Conservation (phyloP, 768 basidiomycete genomes). For the Serendipita sp. region DNA sequence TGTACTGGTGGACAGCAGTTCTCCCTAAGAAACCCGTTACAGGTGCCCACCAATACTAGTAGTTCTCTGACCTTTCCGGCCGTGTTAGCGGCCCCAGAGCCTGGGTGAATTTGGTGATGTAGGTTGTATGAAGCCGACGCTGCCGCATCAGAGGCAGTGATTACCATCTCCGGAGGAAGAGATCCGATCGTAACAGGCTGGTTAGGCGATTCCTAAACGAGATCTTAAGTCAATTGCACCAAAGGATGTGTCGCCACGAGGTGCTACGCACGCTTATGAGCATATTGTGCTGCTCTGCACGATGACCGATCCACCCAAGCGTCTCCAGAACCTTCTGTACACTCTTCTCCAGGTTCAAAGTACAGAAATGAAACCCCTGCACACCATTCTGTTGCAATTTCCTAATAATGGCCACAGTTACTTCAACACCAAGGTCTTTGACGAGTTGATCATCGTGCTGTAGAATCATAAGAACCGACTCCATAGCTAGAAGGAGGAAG, state of each 20-base stretch:
- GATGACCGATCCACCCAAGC: slow-evolving; percentile 49
- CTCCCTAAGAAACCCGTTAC: slow-evolving; percentile 44
- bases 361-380: slow-evolving; percentile 82
- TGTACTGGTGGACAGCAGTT: slow-evolving; percentile 56
- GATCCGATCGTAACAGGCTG: slow-evolving; percentile 6
- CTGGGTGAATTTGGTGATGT: not conserved
- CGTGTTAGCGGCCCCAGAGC: not conserved
- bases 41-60: slow-evolving; percentile 16
- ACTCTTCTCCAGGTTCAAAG: slow-evolving; percentile 93
- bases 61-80: slow-evolving; percentile 6
- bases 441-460: slow-evolving; percentile 87
- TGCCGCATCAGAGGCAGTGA: slow-evolving; percentile 52
- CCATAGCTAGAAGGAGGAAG: not conserved
- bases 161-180: slow-evolving; percentile 25
- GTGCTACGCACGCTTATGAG: not conserved
- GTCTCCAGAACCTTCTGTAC: slow-evolving; percentile 70
- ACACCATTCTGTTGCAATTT: slow-evolving; percentile 41
- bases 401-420: slow-evolving; percentile 68
- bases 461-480: not conserved
- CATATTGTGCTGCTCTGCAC: slow-evolving; percentile 30
- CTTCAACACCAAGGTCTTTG: slow-evolving; percentile 82
- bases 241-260: not conserved
- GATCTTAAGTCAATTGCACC: not conserved
- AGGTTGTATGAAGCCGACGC: slow-evolving; percentile 33
- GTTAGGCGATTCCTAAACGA: not conserved